Evolutionary conservation across 2,329 filamentous ascomycete genomes (phyloP).

Genomic region (Exserohilum rostratum): DNA sequence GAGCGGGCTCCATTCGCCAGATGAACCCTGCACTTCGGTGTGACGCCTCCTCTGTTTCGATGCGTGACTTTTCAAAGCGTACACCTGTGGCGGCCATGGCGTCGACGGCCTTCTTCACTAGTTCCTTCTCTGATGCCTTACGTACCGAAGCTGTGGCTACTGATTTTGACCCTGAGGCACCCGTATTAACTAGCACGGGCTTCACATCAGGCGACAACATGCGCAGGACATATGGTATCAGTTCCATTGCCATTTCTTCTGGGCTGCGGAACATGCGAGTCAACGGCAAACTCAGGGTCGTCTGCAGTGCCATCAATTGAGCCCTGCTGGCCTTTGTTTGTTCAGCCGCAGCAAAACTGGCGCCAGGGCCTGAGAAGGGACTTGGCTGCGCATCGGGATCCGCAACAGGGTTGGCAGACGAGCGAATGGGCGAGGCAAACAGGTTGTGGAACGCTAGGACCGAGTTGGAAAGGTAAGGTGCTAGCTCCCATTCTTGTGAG

Average conservation of each 20-base stretch:
- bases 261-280: constrained; percentile 78
- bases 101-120: constrained; percentile 79
- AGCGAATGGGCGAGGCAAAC: constrained; percentile 70
- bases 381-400: constrained; percentile 56
- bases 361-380: constrained; percentile 81
- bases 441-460: constrained; percentile 89
- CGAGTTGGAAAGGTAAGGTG: constrained; percentile 83
- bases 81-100: constrained; percentile 85
- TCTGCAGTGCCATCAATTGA: constrained; percentile 74
- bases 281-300: constrained; percentile 72
- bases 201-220: constrained; percentile 90
- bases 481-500: constrained; percentile 92
- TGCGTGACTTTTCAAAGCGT: constrained; percentile 76
- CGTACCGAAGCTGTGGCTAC: constrained; percentile 79
- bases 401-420: constrained; percentile 50
- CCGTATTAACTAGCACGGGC: constrained; percentile 80
- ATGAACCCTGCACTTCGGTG: constrained; percentile 68
- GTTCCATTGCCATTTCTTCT: constrained; percentile 78
- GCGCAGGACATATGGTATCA: constrained; percentile 82
- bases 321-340: constrained; percentile 78
- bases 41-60: constrained; percentile 69
- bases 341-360: constrained; percentile 82
- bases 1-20: constrained; percentile 90
- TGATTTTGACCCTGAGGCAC: constrained; percentile 46
- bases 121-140: constrained; percentile 80